A percentile compares a stretch with the other conserved stretches of the same genome.
These are phyloP conservation scores for Colletotrichum noveboracense DNA, from an alignment of 2,329 filamentous ascomycete genomes.

Conservation along the genomic window DNA sequence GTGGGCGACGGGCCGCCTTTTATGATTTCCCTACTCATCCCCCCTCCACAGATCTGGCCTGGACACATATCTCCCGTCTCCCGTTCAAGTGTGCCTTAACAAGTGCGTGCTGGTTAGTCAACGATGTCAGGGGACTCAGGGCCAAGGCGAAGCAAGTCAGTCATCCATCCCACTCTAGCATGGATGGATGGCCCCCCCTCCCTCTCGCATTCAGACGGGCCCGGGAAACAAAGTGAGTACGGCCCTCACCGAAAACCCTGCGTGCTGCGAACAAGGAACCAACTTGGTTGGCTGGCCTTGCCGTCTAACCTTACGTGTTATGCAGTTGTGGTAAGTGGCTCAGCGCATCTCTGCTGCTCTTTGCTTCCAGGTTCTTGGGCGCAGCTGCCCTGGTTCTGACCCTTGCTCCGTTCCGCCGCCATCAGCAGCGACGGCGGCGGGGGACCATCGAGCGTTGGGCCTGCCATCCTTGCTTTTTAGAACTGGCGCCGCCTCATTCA, in stretches of 20 bases:
- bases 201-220: slow-evolving; percentile 4
- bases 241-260: slow-evolving; percentile 11
- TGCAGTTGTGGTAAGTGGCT: not conserved
- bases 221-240: not conserved
- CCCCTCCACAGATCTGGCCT: not conserved
- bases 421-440: not conserved
- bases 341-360: not conserved
- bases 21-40: slow-evolving; percentile 3
- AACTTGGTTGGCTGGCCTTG: not conserved
- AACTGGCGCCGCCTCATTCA: not conserved
- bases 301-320: not conserved
- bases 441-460: not conserved
- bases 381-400: slow-evolving; percentile 16
- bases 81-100: not conserved
- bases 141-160: slow-evolving; percentile 7
- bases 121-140: not conserved
- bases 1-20: slow-evolving; percentile 11
- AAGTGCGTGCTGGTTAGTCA: not conserved
- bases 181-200: not conserved
- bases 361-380: slow-evolving; percentile 7
- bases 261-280: not conserved
- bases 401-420: slow-evolving; percentile 1
- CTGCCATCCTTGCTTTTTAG: slow-evolving; percentile 7
- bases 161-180: not conserved
- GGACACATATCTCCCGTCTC: not conserved